Conservation (phyloP, 129 eudicot genomes). For the Saposhnikovia divaricata region DNA sequence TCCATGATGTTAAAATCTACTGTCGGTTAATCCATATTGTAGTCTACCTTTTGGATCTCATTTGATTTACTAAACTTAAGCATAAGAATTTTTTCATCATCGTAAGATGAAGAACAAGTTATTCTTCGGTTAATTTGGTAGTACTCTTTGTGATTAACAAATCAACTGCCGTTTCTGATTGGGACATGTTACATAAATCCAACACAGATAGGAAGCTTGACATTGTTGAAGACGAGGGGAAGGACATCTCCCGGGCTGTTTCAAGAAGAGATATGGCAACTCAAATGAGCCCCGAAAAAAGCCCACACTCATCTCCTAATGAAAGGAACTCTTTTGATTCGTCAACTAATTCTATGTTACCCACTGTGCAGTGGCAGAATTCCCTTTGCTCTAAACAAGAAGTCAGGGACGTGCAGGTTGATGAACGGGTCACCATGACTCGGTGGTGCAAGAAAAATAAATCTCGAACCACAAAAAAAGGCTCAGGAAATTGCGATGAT, state of each 20-base stretch:
- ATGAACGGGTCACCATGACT: constrained; percentile 64
- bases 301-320: constrained; percentile 52
- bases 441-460: constrained; percentile 50
- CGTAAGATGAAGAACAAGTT: background rate
- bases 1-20: too few species aligned
- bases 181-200: constrained; percentile 13
- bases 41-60: background rate
- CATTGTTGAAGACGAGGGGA: constrained; percentile 24
- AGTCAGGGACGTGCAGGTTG: constrained; percentile 72
- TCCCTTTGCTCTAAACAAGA: constrained; percentile 38
- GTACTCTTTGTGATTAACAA: background rate
- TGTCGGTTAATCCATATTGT: background rate
- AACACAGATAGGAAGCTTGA: constrained; percentile 45
- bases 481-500: constrained; percentile 38
- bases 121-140: background rate
- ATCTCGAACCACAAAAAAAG: constrained; percentile 25
- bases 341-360: constrained; percentile 30
- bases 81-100: background rate
- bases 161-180: constrained; percentile 1
- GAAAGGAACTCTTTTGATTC: constrained; percentile 41
- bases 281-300: constrained; percentile 90
- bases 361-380: constrained; percentile 38
- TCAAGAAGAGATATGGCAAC: constrained; percentile 98
- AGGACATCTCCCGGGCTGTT: constrained; percentile 41
- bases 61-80: background rate